Evolutionary conservation across 2,329 filamentous ascomycete genomes (phyloP).

Genomic region (Trichoderma sp.): DNA sequence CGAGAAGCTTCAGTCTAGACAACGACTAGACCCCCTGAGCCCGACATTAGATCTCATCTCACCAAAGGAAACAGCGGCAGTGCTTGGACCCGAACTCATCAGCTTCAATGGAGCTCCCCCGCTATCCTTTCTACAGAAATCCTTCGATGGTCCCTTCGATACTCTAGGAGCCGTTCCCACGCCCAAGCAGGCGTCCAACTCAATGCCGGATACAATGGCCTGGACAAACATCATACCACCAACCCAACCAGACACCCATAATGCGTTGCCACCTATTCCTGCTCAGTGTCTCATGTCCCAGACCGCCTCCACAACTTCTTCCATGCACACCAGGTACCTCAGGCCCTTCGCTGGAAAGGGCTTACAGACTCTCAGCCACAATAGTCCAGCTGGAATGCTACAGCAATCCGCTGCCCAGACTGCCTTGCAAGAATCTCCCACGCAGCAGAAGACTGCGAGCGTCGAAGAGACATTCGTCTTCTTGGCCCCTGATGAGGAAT

Average conservation of each 20-base stretch:
- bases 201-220: constrained; percentile 55
- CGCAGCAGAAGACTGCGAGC: constrained; percentile 21
- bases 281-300: constrained; percentile 53
- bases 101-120: constrained; percentile 33
- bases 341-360: constrained; percentile 56
- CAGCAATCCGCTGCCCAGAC: neutral
- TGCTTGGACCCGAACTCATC: constrained; percentile 42
- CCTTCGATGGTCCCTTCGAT: constrained; percentile 28
- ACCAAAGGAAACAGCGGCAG: constrained; percentile 37
- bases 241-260: constrained; percentile 36
- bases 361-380: constrained; percentile 49
- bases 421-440: constrained; percentile 9
- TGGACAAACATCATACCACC: constrained; percentile 47
- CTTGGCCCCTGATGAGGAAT: constrained; percentile 21
- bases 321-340: constrained; percentile 49
- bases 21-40: constrained; percentile 51
- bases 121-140: constrained; percentile 37
- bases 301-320: constrained; percentile 51
- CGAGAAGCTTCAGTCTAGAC: constrained; percentile 42
- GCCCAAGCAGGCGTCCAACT: constrained; percentile 36
- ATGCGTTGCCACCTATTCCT: constrained; percentile 45
- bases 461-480: constrained; percentile 29
- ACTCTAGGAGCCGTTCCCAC: constrained; percentile 22
- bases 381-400: constrained; percentile 25
- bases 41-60: constrained; percentile 48